Conservation (phyloP, 768 basidiomycete species). For the Russula ochroleuca region DNA sequence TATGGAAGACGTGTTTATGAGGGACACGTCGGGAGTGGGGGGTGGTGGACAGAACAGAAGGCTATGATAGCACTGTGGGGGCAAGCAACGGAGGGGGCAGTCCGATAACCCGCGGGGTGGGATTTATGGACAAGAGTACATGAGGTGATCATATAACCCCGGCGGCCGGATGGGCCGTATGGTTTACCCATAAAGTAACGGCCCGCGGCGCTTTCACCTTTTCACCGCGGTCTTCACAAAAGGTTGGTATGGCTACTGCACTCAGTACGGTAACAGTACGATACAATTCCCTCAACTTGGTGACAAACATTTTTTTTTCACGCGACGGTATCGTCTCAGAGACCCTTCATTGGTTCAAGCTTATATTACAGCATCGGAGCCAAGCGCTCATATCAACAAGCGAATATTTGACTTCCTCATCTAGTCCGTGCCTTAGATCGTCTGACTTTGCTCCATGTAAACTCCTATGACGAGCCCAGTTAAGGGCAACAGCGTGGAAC, state of each 20-base stretch:
- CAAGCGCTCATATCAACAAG: neutral
- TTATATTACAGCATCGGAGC: neutral
- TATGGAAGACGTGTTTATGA: neutral
- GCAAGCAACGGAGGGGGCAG: neutral
- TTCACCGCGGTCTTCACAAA: neutral
- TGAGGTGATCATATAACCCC: neutral
- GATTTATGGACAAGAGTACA: neutral
- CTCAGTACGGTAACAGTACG: neutral
- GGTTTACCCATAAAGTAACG: neutral
- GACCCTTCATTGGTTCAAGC: too few species aligned
- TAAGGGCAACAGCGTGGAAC: neutral
- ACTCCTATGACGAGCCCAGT: neutral
- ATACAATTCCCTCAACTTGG: too few species aligned
- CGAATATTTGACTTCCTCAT: neutral
- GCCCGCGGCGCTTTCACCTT: neutral
- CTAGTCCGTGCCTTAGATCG: constrained; percentile 1
- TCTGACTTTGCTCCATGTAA: constrained; percentile 6
- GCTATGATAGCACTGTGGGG: too few species aligned
- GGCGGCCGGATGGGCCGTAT: neutral
- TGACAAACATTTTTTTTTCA: too few species aligned
- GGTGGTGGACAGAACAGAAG: too few species aligned
- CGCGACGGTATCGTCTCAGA: too few species aligned
- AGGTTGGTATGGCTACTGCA: neutral
- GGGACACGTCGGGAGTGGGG: neutral
- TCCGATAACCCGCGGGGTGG: neutral